Evolutionary conservation across 192 early-diverging fungal genomes (phyloP), one percentile per base, ranked within the genome.

Genomic region (Linnemannia hyalina): DNA sequence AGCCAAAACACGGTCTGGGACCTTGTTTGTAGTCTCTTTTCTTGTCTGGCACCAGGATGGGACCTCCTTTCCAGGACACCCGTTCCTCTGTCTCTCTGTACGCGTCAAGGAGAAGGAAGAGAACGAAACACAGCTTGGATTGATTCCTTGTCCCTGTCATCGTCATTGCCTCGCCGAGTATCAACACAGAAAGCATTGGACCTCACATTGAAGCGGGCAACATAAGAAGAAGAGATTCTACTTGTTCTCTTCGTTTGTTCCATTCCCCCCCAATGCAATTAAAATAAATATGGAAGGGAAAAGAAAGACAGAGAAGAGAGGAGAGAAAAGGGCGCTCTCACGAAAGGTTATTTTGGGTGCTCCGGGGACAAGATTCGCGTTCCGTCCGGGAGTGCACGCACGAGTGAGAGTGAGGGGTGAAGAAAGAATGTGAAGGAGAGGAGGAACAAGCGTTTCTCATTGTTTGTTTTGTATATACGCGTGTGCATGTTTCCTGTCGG

Each of bases 301-400:
- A 15, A 13, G 26, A 32, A 26, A 23, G 10, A 60, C 18, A 20
- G 57, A n/a, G 23, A 11, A 60, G 29, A 15, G 11, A 32, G 20
- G 13, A 15, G 35, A 15, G 15, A 26, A 41, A 71, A 22, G 41
- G 41, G 22, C 35, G 70, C 70, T 71, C 70, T 38, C 41, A 38
- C 40, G 23, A 71, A 71, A 71, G 41, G 41, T 65, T 65, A 65
- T 65, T 65, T 65, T 65, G 41, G 70, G 41, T 71, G 70, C 70
- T 71, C 70, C 70, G 70, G 70, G 70, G 70, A 71, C 70, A 71
- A 38, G 35, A 71, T 71, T 71, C 70, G 70, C 70, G 40, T 41
- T 42, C 41, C 38, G 41, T 71, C 68, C 70, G 70, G 41, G 41
- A 38, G 70, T 23, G 70, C 70, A 71, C 5, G 41, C 70, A 42